Conservation (phyloP, 371 early-diverging fungal species). For the Saksenaea vasiformis region DNA sequence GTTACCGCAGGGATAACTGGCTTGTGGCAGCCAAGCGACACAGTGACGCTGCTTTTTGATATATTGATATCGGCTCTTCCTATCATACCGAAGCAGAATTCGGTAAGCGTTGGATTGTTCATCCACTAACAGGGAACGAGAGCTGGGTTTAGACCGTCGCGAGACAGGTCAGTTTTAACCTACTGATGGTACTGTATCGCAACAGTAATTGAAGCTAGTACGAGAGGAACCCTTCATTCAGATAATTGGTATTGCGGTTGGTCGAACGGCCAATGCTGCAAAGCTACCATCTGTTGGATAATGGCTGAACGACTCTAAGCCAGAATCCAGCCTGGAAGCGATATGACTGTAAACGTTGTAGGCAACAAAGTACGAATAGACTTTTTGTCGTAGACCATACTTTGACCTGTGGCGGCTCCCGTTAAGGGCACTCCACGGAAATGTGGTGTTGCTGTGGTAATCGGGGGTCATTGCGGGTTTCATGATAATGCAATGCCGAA, state of each 20-base stretch:
- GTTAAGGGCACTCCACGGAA: too few species aligned
- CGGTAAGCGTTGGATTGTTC: constrained; percentile 69
- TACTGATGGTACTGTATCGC: constrained; percentile 54
- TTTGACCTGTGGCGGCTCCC: not conserved
- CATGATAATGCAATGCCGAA: constrained; percentile 11
- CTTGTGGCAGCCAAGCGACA: constrained; percentile 72
- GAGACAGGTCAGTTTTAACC: constrained; percentile 78
- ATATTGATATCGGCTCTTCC: constrained; percentile 75
- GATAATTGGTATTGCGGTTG: constrained; percentile 49
- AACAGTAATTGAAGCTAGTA: constrained; percentile 63
- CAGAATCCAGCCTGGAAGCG: constrained; percentile 5
- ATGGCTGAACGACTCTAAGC: constrained; percentile 11
- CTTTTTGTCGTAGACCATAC: not conserved
- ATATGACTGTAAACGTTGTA: not conserved
- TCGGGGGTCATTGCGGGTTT: not conserved
- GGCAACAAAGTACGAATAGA: not conserved
- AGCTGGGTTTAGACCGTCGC: constrained; percentile 75
- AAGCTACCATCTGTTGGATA: constrained; percentile 12
- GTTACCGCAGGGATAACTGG: constrained; percentile 77
- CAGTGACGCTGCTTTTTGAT: constrained; percentile 74
- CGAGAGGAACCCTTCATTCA: constrained; percentile 63
- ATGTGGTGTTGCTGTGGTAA: too few species aligned
- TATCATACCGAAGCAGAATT: constrained; percentile 70
- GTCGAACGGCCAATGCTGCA: not conserved
- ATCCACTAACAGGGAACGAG: constrained; percentile 69